These are phyloP conservation scores for Saccharomyces hybrid DNA, from an alignment of 1,139 yeast species.

Conservation along the genomic window DNA sequence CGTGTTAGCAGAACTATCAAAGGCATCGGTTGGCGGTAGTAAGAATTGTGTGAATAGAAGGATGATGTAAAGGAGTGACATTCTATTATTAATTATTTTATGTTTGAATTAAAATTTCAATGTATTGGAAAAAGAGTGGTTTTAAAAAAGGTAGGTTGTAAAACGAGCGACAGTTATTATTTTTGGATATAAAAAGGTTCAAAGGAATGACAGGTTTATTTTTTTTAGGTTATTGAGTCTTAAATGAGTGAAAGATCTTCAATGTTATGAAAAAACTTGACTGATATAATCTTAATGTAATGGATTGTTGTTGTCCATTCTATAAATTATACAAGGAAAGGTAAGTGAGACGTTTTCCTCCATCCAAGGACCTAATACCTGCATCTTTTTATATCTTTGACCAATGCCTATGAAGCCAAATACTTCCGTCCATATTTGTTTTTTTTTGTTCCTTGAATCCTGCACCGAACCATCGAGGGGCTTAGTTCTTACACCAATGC, in stretches of 20 bases:
- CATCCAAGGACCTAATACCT: neutral
- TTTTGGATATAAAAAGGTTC: neutral
- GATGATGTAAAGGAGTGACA: slow-evolving; percentile 1
- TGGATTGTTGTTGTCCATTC: neutral
- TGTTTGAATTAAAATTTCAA: neutral
- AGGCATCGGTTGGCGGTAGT: slow-evolving; percentile 4
- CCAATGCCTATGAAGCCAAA: neutral
- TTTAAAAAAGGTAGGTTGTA: neutral
- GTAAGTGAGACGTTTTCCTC: neutral
- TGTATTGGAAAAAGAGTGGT: neutral
- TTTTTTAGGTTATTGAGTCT: neutral
- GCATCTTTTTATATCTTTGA: neutral
- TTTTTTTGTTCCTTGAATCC: neutral
- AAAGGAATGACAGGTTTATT: neutral
- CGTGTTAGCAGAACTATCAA: slow-evolving; percentile 32
- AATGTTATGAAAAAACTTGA: neutral
- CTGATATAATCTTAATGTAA: neutral
- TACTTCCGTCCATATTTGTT: neutral
- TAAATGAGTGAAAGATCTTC: neutral
- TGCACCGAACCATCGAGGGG: neutral
- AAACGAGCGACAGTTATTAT: neutral
- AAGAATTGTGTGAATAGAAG: neutral
- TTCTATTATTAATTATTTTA: neutral
- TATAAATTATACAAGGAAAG: neutral
- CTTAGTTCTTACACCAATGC: neutral